These are phyloP conservation scores for Boletus huronensis DNA, from an alignment of 768 basidiomycete genomes.

Conservation along the genomic window DNA sequence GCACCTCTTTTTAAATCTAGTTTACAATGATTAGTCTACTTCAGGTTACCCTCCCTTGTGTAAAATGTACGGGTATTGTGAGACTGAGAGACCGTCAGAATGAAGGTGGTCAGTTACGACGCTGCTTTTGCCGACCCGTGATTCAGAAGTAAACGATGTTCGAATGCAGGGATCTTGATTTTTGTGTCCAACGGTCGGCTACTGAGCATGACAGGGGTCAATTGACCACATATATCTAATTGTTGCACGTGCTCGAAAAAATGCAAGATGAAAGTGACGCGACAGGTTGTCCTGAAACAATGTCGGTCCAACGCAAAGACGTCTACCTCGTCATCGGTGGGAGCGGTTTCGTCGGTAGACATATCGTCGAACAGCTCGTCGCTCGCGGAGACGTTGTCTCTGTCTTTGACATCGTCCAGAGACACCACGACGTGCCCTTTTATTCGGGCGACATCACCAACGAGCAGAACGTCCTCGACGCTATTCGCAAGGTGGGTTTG, in stretches of 20 bases:
- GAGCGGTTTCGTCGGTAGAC: conserved; percentile 86
- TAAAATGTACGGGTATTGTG: no score
- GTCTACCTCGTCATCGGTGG: conserved; percentile 92
- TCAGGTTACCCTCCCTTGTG: background rate
- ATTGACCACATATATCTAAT: conserved; percentile 3
- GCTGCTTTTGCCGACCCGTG: background rate
- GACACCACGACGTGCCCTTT: conserved; percentile 83
- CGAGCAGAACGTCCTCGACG: conserved; percentile 64
- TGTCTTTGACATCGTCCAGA: conserved; percentile 89
- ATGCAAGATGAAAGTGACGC: conserved; percentile 5
- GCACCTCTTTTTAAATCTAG: background rate
- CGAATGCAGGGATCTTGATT: background rate
- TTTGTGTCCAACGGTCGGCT: background rate
- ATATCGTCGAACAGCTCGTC: conserved; percentile 83
- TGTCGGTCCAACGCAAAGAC: conserved; percentile 42
- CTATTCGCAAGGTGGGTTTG: conserved; percentile 63
- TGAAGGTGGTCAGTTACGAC: no score
- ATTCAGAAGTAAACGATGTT: background rate
- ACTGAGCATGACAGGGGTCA: background rate
- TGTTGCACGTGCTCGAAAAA: conserved; percentile 7
- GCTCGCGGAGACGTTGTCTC: conserved; percentile 78
- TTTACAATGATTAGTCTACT: background rate
- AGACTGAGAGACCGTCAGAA: no score
- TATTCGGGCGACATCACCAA: conserved; percentile 88
- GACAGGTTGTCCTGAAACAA: background rate